Percentiles rank a stretch among this genome's conserved stretches.
Evolutionary conservation across 805 yeast genomes (phyloP).

Genomic region (Kazachstania viticola): DNA sequence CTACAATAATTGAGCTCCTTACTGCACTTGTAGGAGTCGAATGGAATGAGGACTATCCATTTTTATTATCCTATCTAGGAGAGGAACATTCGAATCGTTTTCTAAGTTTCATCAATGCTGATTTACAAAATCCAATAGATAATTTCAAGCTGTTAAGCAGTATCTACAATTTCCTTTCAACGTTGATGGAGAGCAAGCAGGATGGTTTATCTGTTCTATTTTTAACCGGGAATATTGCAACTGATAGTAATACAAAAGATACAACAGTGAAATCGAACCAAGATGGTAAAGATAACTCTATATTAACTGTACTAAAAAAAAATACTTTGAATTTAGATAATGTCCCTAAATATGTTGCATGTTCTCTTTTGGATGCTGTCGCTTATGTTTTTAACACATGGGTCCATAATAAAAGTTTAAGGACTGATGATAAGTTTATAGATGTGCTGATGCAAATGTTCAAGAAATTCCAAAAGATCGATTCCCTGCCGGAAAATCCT

Average conservation of each 20-base stretch:
- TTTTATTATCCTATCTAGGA: constrained; percentile 73
- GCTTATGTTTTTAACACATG: constrained; percentile 68
- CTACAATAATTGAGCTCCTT: constrained; percentile 42
- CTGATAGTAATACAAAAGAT: constrained; percentile 12
- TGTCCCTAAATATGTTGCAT: constrained; percentile 52
- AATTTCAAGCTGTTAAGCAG: constrained; percentile 41
- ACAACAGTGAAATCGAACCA: not conserved
- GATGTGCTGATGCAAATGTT: constrained; percentile 28
- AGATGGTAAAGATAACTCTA: constrained; percentile 25
- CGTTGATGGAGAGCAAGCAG: constrained; percentile 60
- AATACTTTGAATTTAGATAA: constrained; percentile 40
- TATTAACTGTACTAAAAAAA: constrained; percentile 44
- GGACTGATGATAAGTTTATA: constrained; percentile 33
- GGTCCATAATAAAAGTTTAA: constrained; percentile 49
- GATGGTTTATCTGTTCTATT: constrained; percentile 67
- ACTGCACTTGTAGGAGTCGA: constrained; percentile 44
- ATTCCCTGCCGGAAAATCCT: not conserved
- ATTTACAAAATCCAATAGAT: constrained; percentile 46
- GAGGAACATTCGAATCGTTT: constrained; percentile 47
- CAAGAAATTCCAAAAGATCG: constrained; percentile 16
- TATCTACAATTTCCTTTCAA: constrained; percentile 52
- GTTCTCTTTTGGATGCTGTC: constrained; percentile 60
- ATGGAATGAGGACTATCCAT: constrained; percentile 57
- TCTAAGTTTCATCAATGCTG: constrained; percentile 46
- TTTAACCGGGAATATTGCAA: constrained; percentile 41